Conservation (phyloP, 1,284 basidiomycete genomes). For the Sanghuangporus baumii region DNA sequence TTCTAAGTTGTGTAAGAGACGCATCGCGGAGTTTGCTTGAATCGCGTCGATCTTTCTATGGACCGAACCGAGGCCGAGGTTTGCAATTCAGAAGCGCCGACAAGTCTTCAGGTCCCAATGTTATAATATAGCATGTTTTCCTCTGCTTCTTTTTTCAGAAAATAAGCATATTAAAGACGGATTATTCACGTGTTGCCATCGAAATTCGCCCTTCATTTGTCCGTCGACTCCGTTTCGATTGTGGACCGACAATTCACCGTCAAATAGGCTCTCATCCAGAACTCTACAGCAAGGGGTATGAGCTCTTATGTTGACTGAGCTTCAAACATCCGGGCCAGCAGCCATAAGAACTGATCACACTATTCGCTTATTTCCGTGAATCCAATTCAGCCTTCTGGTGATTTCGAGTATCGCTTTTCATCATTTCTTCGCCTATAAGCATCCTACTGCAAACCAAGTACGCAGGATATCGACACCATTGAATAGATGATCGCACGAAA, state of each 20-base stretch:
- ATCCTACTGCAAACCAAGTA: no score
- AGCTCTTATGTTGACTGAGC: no score
- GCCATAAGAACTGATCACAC: no score
- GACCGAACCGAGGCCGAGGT: conserved; percentile 2
- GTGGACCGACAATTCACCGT: conserved; percentile 1
- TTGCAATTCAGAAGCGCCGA: conserved; percentile 3
- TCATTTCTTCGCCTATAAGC: no score
- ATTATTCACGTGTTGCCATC: not conserved
- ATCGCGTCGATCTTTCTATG: not conserved
- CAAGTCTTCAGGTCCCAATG: not conserved
- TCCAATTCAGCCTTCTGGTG: no score
- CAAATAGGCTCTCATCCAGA: not conserved
- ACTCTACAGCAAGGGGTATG: not conserved
- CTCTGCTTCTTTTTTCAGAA: not conserved
- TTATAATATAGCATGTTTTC: not conserved
- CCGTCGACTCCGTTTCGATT: not conserved
- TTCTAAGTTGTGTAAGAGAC: not conserved
- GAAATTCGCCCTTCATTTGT: conserved; percentile 7
- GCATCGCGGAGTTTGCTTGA: not conserved
- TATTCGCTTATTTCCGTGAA: no score
- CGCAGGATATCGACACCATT: not conserved
- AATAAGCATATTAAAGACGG: not conserved
- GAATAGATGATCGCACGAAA: not conserved
- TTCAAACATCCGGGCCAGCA: no score
- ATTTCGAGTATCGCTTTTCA: no score